These are phyloP conservation scores for Rhizopus sp. DNA, from an alignment of 371 early-diverging fungal species.

Conservation along the genomic window DNA sequence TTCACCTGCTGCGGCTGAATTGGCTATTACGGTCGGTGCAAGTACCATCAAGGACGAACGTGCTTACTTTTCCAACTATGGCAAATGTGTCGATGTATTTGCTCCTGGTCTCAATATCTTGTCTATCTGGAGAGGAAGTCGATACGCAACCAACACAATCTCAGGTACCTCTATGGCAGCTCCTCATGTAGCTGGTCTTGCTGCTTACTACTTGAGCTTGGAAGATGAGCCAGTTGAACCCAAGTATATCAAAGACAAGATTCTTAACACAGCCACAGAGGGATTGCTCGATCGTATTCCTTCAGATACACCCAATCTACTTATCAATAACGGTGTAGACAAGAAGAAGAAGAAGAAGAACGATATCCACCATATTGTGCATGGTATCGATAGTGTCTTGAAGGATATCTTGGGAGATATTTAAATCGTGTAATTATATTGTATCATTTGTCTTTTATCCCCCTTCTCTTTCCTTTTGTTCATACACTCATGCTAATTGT, in stretches of 20 bases:
- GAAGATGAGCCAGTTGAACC: slow-evolving; percentile 69
- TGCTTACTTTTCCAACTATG: slow-evolving; percentile 93
- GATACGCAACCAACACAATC: slow-evolving; percentile 80
- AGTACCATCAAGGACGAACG: slow-evolving; percentile 79
- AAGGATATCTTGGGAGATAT: slow-evolving; percentile 13
- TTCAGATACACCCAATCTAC: slow-evolving; percentile 73
- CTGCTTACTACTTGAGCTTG: slow-evolving; percentile 84
- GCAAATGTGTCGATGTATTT: slow-evolving; percentile 93
- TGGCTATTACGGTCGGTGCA: slow-evolving; percentile 97
- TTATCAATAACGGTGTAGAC: slow-evolving; percentile 73
- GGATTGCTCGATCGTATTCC: slow-evolving; percentile 67
- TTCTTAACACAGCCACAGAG: slow-evolving; percentile 68
- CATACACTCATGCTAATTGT: neutral
- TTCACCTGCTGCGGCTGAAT: slow-evolving; percentile 91
- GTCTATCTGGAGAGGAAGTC: slow-evolving; percentile 88
- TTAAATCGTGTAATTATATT: slow-evolving; percentile 2
- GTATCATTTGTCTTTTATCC: neutral
- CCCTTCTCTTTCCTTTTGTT: neutral
- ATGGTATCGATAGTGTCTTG: slow-evolving; percentile 2
- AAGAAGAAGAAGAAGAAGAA: neutral
- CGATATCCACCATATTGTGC: neutral
- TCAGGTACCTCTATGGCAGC: slow-evolving; percentile 89
- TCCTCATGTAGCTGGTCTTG: slow-evolving; percentile 97
- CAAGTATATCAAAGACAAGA: slow-evolving; percentile 77
- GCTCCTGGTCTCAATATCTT: slow-evolving; percentile 94